A percentile compares a stretch with the other conserved stretches of the same genome.
phyloP scores from a whole-genome alignment of 177 flowering plant species.

The Vitis hybrid region DNA sequence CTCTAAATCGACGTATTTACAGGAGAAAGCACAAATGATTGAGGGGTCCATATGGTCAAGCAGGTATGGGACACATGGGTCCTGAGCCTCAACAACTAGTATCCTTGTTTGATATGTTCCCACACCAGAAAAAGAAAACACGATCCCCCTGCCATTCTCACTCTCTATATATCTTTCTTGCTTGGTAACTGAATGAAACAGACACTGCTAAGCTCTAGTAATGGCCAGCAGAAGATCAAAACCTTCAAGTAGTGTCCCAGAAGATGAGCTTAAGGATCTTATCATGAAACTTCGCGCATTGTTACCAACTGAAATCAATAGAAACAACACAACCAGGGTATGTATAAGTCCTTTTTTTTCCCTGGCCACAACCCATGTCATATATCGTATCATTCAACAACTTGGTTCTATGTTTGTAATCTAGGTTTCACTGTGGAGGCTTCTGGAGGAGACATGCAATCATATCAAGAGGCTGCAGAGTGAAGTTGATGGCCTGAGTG shows the following conservation, averaged over 20 bases:
- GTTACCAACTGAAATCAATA: conserved; percentile 6
- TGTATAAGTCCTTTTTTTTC: background rate
- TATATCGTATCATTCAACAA: too few relatives aligned
- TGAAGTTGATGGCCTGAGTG: conserved; percentile 13
- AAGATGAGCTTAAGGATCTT: conserved; percentile 1
- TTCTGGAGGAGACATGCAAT: conserved; percentile 9
- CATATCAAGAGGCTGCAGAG: conserved; percentile 1
- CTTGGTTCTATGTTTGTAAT: background rate
- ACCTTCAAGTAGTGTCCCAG: background rate
- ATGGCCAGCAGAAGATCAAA: conserved; percentile 13
- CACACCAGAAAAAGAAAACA: background rate
- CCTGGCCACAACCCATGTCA: background rate
- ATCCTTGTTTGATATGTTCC: background rate
- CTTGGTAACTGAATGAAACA: background rate
- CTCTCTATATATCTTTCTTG: background rate
- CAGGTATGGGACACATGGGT: background rate
- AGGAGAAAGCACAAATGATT: background rate
- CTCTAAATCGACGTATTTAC: background rate
- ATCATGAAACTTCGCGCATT: conserved; percentile 3
- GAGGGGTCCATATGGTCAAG: background rate
- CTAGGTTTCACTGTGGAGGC: conserved; percentile 1
- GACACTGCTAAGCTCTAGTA: background rate
- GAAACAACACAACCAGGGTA: conserved; percentile 4
- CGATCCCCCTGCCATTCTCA: background rate
- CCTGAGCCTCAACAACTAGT: background rate